These are phyloP conservation scores for Capillidium rhysosporum DNA, from an alignment of 371 early-diverging fungal species.

Conservation along the genomic window DNA sequence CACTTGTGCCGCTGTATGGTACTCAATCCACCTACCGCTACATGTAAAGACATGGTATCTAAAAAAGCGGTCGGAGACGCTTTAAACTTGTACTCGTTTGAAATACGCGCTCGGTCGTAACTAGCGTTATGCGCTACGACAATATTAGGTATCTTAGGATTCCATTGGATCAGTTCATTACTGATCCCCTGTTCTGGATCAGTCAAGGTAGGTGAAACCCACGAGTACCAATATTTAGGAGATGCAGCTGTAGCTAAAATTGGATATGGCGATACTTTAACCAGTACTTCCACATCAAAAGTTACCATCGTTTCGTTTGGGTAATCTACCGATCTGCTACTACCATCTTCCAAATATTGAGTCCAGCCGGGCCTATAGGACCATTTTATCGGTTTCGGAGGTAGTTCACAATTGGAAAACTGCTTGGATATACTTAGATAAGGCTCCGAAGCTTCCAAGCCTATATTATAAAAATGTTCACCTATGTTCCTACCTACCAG, in stretches of 20 bases:
- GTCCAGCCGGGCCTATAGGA: constrained; percentile 56
- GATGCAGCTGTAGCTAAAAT: constrained; percentile 70
- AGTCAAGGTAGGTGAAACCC: constrained; percentile 62
- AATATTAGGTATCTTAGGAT: constrained; percentile 18
- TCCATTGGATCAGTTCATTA: constrained; percentile 39
- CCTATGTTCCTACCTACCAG: constrained; percentile 40
- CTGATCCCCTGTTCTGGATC: constrained; percentile 16
- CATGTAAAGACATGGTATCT: constrained; percentile 91
- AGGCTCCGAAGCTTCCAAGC: constrained; percentile 30
- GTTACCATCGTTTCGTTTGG: constrained; percentile 47
- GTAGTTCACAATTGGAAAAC: constrained; percentile 15
- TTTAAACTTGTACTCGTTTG: constrained; percentile 57
- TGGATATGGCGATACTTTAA: constrained; percentile 41
- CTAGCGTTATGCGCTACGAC: constrained; percentile 85
- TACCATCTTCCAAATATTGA: constrained; percentile 32
- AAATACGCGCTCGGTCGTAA: constrained; percentile 75
- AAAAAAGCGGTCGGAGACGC: constrained; percentile 37
- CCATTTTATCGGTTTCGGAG: constrained; percentile 35
- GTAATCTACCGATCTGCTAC: constrained; percentile 18
- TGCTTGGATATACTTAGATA: constrained; percentile 25
- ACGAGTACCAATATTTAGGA: constrained; percentile 66
- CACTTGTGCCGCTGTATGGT: constrained; percentile 73
- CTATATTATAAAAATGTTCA: constrained; percentile 64
- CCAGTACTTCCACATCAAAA: constrained; percentile 80
- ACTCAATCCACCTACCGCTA: constrained; percentile 75